Conservation (phyloP, 2,329 filamentous ascomycete species). For the Scopulariopsis brevicaulis region DNA sequence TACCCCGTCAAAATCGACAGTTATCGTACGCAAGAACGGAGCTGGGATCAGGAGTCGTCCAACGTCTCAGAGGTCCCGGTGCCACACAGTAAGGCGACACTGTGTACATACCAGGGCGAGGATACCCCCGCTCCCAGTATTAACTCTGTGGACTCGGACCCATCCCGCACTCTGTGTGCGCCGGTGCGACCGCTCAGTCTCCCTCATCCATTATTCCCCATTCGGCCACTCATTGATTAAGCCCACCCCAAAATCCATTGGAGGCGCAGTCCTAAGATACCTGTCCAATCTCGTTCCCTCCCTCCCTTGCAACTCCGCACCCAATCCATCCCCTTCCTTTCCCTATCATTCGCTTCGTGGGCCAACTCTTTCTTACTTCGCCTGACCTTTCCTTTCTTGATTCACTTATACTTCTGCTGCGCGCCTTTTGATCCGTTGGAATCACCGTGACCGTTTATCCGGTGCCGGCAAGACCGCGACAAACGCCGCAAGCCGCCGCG, state of each 20-base stretch:
- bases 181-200: not conserved
- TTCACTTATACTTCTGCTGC: not conserved
- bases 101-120: not conserved
- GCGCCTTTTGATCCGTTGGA: not conserved
- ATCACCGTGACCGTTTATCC: not conserved
- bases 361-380: not conserved
- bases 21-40: not conserved
- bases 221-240: not conserved
- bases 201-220: slow-evolving; percentile 2
- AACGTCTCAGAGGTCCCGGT: not conserved
- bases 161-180: not conserved
- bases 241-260: not conserved
- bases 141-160: not conserved
- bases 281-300: not conserved
- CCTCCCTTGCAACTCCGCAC: not conserved
- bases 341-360: not conserved
- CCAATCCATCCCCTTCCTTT: not conserved
- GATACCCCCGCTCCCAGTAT: not conserved
- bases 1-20: not conserved
- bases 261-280: slow-evolving; percentile 2
- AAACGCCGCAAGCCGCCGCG: not conserved
- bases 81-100: not conserved
- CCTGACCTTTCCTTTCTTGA: not conserved
- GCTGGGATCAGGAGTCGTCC: not conserved
- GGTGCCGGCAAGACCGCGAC: not conserved